Evolutionary conservation across 371 early-diverging fungal genomes (phyloP), one percentile per base, ranked within the genome.

Genomic region (Basidiobolus meristosporus): DNA sequence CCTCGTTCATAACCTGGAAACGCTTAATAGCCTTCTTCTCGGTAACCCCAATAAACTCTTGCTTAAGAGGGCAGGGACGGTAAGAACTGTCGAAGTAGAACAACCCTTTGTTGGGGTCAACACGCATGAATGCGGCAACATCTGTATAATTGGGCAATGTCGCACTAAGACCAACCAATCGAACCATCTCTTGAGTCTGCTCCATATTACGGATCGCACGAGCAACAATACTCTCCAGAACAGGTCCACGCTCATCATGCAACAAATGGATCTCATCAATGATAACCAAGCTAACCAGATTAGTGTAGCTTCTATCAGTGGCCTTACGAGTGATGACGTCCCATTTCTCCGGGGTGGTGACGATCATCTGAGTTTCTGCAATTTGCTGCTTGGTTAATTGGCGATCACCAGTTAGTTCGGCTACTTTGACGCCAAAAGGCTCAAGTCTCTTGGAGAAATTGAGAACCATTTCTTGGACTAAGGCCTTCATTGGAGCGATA

Each of bases 331-430:
- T 98, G 37, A 92, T 79, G 20, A 98, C 80, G 61, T 99, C 99
- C 93, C 98, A 98, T 59, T 99, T 99, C 59, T 99, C 99, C 7
- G 99, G 99, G 0, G 99, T 99, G 2, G 98, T 97, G 18, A 99
- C 83, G 47, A 99, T 90, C 50, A 99, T 78, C 50, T 95, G 87
- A 1, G 96, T 88, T 36, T 87, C 86, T 11, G 84, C 68, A 36
- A 98, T 82, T 54, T 98, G 92, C 51, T 81, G 78, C 56, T 84
- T 83, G 18, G 91, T 90, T 44, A 97, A 56, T 52, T 97, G 92
- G 3, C 88, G 78, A 63, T 99, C 99, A 53, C 99, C 99, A 12
- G 99, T 98, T 51, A 97, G 72, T 64, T 99, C 99, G 7, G 83
- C 80, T 14, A 98, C 96, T 15, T 61, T 71, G 37, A 90, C 62